Base-by-base conservation (phyloP, 768 basidiomycete genomes). In the Hygrophoropsis aurantiaca region DNA sequence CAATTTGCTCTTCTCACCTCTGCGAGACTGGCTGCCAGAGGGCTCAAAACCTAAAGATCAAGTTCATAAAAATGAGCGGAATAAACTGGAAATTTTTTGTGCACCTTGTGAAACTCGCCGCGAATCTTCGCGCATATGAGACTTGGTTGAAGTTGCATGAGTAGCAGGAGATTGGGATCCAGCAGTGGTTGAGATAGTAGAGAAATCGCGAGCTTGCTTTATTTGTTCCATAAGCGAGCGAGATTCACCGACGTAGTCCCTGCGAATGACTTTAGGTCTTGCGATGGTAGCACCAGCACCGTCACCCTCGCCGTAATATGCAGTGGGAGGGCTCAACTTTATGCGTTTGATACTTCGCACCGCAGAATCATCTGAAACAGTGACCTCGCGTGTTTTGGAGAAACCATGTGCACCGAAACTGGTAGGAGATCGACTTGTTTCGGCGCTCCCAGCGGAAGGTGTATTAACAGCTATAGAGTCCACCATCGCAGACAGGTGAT, bases 401-500 rank as follows among this genome's bases (percentile, higher is more conserved):
- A 80, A 64, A 13, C 65, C 59, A 36, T 72, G 70, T 30, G 57
- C 60, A 24, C 59, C 61, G 25, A 77, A 70, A 34, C 74, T 79
- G 2, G 77, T 71, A 6, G 78, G 75, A 1, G 71, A 70, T 4
- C 67, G 75, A 7, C 64, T 71, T 2, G 57, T 58, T 27, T 66
- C 70, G n/a, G 74, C 74, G 43, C 76, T 78, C 19, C 72, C 70
- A 8, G 64, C 81, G 23, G 87, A 85, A 0, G 81, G 80, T 0
- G 84, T 81, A 52, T 87, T 84, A 33, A 87, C 72, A n/a, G 91
- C 93, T 50, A 97, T 94, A 2, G 92, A 90, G 55, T 97, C 94
- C 2, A 95, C 93, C 69, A 98, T 80, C 0, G 90, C 92, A 2
- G 91, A 92, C 35, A 98, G 80, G 61, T 97, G 92, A 18, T 95